phyloP scores from a whole-genome alignment of 2,329 filamentous ascomycete species.

The Colletotrichum sp. region DNA sequence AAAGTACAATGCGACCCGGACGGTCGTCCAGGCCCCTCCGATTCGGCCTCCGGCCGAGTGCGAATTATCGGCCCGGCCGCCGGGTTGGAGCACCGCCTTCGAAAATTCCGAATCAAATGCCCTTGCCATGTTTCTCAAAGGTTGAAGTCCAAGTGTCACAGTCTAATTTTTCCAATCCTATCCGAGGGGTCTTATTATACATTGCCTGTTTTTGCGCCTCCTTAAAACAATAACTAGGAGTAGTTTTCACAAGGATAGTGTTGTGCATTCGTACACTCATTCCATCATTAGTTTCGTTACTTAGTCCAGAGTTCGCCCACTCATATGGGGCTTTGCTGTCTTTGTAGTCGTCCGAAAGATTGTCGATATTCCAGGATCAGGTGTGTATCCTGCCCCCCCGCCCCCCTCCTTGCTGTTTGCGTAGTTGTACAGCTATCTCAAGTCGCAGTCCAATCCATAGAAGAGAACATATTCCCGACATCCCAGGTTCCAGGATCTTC shows the following conservation, averaged over 20 bases:
- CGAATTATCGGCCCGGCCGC: background rate
- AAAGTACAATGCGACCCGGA: background rate
- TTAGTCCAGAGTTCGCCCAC: background rate
- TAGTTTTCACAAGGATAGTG: background rate
- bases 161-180: background rate
- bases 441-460: slow-evolving; percentile 21
- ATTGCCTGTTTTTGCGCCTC: background rate
- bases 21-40: background rate
- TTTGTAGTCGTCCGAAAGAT: background rate
- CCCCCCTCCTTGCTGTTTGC: background rate
- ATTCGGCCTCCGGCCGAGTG: background rate
- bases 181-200: background rate
- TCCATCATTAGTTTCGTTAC: background rate
- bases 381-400: background rate
- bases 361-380: background rate
- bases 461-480: background rate
- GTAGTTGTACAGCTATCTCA: background rate
- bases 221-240: background rate
- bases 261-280: background rate
- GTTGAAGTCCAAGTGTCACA: background rate
- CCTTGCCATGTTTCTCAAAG: background rate
- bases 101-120: background rate
- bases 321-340: background rate
- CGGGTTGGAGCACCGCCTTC: background rate
- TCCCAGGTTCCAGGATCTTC: slow-evolving; percentile 15